Evolutionary conservation across 305 asterid species (phyloP).

Genomic region (Solanum hybrid): DNA sequence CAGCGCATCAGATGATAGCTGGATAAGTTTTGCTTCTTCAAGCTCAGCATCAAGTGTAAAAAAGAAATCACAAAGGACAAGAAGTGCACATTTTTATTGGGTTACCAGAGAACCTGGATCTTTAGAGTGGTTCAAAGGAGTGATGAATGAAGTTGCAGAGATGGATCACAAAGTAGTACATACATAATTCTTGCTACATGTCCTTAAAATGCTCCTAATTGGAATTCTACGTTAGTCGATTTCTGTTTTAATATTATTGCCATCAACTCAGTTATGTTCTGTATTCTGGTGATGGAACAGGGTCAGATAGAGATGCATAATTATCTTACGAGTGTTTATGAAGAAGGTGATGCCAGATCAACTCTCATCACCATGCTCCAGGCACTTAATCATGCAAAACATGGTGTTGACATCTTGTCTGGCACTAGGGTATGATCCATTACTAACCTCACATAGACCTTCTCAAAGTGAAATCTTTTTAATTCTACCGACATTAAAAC

Average conservation of each 20-base stretch:
- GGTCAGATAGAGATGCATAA: conserved; percentile 96
- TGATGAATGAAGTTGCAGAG: conserved; percentile 88
- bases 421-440: conserved; percentile 66
- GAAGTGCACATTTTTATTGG: conserved; percentile 79
- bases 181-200: background rate
- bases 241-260: background rate
- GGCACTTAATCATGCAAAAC: conserved; percentile 89
- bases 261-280: background rate
- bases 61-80: conserved; percentile 39
- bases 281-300: conserved; percentile 28
- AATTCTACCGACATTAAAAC: background rate
- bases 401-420: conserved; percentile 88
- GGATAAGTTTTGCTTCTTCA: conserved; percentile 56
- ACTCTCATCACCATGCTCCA: conserved; percentile 93
- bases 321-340: conserved; percentile 79
- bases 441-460: background rate
- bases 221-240: background rate
- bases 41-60: conserved; percentile 38
- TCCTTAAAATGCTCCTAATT: background rate
- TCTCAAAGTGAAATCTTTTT: background rate
- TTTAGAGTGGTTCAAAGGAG: conserved; percentile 94
- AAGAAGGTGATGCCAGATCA: conserved; percentile 95
- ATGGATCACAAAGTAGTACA: conserved; percentile 67
- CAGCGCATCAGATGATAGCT: conserved; percentile 64
- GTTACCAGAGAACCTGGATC: conserved; percentile 89